Base-by-base conservation (phyloP, 169 alveolate genomes). In the Theileria parva region DNA sequence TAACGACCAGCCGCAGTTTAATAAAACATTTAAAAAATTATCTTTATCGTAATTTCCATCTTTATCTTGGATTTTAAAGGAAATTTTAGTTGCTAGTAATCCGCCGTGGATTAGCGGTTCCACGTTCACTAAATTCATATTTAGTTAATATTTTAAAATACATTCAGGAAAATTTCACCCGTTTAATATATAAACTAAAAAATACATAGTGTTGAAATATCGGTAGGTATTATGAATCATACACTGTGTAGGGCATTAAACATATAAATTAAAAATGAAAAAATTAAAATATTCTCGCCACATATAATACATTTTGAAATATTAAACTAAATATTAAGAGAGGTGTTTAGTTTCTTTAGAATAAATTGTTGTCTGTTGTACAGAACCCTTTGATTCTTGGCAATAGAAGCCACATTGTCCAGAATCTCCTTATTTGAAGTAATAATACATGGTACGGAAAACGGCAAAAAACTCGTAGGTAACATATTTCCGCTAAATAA, bases 1-100 rank as follows among this genome's bases (percentile, higher is more conserved):
- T 11, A 81, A 57, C 0, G 85, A 74, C 88, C 88, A 81, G n/a
- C 88, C 88, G 67, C 88, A 81, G 53, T 81, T 81, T 32, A 81
- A 21, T 48, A 81, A 48, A 0, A 81, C 61, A 19, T 68, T 27
- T 23, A 81, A 17, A 19, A 57, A 19, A 25, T 57, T 19, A 17
- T 81, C 85, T 30, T 48, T 21, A 51, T 48, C 55, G 13, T 21
- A 50, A 27, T 50, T 65, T 25, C 57, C 57, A 1, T 39, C 28
- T 32, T 51, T 66, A 30, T 25, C 30, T 5, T 76, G 74, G 48
- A 80, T 13, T 28, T 78, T 68, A 28, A 80, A 28, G 1, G 87
- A 71, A 17, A 80, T 61, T 77, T 80, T 80, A 60, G 87, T 72
- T 2, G 87, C 87, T 30, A 71, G 17, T n/a, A 80, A 39, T 63